Conservation (phyloP, 2,329 filamentous ascomycete genomes). For the Fusarium sp. region DNA sequence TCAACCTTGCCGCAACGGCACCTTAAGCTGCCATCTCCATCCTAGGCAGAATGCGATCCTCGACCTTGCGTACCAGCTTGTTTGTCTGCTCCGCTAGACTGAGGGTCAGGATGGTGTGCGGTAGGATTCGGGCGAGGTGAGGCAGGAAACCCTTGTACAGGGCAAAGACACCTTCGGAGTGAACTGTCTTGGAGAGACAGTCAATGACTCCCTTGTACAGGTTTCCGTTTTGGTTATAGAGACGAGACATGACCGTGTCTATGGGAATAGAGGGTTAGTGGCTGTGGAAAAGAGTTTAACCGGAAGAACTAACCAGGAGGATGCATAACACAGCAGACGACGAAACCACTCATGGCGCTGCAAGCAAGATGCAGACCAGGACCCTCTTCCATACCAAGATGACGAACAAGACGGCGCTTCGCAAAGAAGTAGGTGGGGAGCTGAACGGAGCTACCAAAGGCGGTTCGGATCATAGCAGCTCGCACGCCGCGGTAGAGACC, state of each 20-base stretch:
- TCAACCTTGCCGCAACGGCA: not conserved
- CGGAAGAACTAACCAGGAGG: conserved; percentile 75
- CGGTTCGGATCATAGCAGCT: conserved; percentile 95
- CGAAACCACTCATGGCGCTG: conserved; percentile 90
- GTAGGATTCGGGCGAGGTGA: conserved; percentile 91
- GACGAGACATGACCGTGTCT: conserved; percentile 98
- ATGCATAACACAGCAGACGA: conserved; percentile 98
- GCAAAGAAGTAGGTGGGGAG: conserved; percentile 98
- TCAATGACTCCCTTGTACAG: conserved; percentile 95
- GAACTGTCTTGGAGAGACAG: conserved; percentile 89
- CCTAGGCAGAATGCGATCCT: conserved; percentile 65
- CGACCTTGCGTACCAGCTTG: conserved; percentile 85
- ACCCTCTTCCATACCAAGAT: conserved; percentile 90
- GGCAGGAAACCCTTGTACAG: conserved; percentile 99
- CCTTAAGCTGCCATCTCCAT: conserved; percentile 43
- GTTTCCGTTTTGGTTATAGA: conserved; percentile 99
- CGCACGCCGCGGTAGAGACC: conserved; percentile 92
- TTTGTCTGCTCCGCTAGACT: conserved; percentile 97
- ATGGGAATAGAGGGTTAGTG: conserved; percentile 6
- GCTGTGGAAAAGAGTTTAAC: not conserved
- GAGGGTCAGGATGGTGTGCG: conserved; percentile 94
- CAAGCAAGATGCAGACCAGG: conserved; percentile 88
- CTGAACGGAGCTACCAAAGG: conserved; percentile 95
- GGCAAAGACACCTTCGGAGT: conserved; percentile 89
- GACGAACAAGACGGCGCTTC: conserved; percentile 84